Conservation (phyloP, 2,329 filamentous ascomycete genomes). For the Aspergillus sp. region DNA sequence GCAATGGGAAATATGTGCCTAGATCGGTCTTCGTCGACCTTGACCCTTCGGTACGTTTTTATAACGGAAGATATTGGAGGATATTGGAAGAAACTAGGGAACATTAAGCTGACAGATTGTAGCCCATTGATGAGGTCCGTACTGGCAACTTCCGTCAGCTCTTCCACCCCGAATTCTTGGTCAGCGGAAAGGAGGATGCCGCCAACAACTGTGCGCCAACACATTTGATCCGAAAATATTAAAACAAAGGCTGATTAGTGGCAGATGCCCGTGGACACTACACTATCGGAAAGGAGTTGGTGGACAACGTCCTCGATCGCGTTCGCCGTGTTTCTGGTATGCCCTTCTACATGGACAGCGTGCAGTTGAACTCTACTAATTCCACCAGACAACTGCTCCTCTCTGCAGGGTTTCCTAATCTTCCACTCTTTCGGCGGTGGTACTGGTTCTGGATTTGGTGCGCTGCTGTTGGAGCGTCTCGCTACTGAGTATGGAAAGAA, state of each 20-base stretch:
- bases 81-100: not conserved
- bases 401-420: conserved; percentile 60
- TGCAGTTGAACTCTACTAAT: conserved; percentile 12
- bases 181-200: conserved; percentile 63
- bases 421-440: conserved; percentile 65
- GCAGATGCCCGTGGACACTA: conserved; percentile 61
- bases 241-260: conserved; percentile 9
- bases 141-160: conserved; percentile 56
- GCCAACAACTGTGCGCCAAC: conserved; percentile 56
- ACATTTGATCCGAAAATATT: not conserved
- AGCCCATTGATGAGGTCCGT: conserved; percentile 62
- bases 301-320: conserved; percentile 57
- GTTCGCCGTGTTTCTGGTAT: conserved; percentile 58
- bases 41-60: conserved; percentile 51
- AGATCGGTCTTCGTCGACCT: conserved; percentile 62
- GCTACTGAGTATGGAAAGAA: conserved; percentile 62
- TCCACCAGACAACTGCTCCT: conserved; percentile 55
- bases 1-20: conserved; percentile 60
- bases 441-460: conserved; percentile 61
- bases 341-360: conserved; percentile 7
- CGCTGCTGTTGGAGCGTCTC: conserved; percentile 57
- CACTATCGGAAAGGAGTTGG: conserved; percentile 61
- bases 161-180: conserved; percentile 60
- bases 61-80: not conserved
- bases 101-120: conserved; percentile 9